Percentiles rank a stretch among this genome's conserved stretches.
Evolutionary conservation across 768 basidiomycete species (phyloP).

Genomic region (Cantharellus anzutake): DNA sequence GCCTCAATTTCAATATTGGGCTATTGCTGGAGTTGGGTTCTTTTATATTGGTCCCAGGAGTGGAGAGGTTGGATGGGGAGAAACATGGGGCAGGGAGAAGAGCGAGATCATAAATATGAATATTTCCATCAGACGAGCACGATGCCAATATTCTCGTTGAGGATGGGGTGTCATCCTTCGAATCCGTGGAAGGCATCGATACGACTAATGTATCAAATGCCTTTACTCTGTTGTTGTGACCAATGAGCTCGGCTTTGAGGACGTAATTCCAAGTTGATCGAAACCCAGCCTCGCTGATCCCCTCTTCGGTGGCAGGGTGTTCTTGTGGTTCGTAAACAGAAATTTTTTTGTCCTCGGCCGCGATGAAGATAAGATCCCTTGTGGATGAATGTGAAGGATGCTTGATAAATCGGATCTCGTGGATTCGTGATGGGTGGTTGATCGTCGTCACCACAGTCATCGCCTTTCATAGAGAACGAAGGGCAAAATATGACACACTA

Average conservation of each 20-base stretch:
- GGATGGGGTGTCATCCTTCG: not conserved
- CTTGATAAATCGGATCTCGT: conserved; percentile 60
- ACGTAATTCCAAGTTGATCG: not conserved
- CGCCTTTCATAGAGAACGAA: conserved; percentile 27
- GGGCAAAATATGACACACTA: not conserved
- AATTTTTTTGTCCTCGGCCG: conserved; percentile 78
- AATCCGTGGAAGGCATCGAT: conserved; percentile 26
- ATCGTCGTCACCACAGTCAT: conserved; percentile 63
- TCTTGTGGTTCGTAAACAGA: conserved; percentile 36
- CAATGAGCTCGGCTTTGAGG: conserved; percentile 51
- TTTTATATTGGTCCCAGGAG: not conserved
- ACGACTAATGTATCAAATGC: conserved; percentile 50
- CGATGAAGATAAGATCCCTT: conserved; percentile 47
- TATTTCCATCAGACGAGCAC: conserved; percentile 77
- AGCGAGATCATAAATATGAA: conserved; percentile 56
- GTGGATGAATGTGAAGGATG: conserved; percentile 19
- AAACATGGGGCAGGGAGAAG: conserved; percentile 21
- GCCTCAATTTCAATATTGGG: conserved; percentile 20
- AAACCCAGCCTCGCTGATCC: too few species aligned
- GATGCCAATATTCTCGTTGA: conserved; percentile 46
- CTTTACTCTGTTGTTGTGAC: conserved; percentile 82
- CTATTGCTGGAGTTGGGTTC: too few species aligned
- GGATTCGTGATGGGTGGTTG: conserved; percentile 62
- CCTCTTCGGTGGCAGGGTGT: too few species aligned
- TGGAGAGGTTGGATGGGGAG: conserved; percentile 9